Base-by-base conservation (phyloP, 257 asterid species). In the Fraxinus anomala region DNA sequence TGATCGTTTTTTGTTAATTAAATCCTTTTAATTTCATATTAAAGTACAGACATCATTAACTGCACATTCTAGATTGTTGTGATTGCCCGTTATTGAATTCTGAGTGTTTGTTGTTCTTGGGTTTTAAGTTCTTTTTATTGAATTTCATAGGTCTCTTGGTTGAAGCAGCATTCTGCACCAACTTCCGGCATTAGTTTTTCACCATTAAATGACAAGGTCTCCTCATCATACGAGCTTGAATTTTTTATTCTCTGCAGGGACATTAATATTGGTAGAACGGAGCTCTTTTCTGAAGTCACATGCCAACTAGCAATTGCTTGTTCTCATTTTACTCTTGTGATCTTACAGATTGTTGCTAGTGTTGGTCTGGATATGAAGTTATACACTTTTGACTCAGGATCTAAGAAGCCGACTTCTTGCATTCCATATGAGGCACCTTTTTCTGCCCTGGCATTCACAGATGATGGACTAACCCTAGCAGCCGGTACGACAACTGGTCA, bases 341-440 rank as follows among this genome's bases (percentile, higher is more conserved):
- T 82, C 74, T 87, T 80, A 70, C 93, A 95, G 99, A 84, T 93
- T 80, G 89, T 96, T 83, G 97, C 98, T 59, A 92, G 96, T 74
- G 97, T 93, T 86, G 98, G 99, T 80, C 85, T 96, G 88, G 99
- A 96, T 84, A 96, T 91, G 96, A 96, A 96, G 89, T 77, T 96
- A 79, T 92, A 96, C 83, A 91, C 94, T 63, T 91, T 90, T 83
- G 99, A 96, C 86, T 76, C 93, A 7, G 96, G 96, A 73, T 89
- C 98, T 77, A 87, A 89, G 90, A 92, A 92, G 80, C 95, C 88
- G 69, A 81, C 98, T 75, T 90, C 92, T 77, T 90, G 92, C 90
- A 88, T 91, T 82, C 89, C 97, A 76, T 93, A 90, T n/a, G 99
- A 93, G 82, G 93, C 92, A 39, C 99, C 99, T 34, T 96, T 92